A percentile compares a stretch with the other conserved stretches of the same genome.
phyloP scores from a whole-genome alignment of 2,329 filamentous ascomycete genomes.

The Metarhizium anisopliae region DNA sequence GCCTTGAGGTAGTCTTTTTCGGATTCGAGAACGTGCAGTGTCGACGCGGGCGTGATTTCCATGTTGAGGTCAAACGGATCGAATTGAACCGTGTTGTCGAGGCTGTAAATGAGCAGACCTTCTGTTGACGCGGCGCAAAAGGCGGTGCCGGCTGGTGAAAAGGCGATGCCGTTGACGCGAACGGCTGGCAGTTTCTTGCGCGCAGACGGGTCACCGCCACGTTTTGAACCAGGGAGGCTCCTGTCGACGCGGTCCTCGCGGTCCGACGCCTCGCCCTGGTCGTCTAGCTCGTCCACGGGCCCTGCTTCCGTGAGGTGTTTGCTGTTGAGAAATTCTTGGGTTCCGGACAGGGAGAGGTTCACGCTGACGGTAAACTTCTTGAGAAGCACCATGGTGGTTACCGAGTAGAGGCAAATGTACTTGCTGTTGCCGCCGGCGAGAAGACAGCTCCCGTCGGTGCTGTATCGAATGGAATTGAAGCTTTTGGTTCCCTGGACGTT shows the following conservation, averaged over 20 bases:
- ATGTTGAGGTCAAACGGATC: constrained; percentile 96
- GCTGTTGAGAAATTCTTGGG: constrained; percentile 94
- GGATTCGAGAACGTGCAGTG: constrained; percentile 56
- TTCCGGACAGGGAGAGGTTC: constrained; percentile 91
- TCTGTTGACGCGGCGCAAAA: constrained; percentile 96
- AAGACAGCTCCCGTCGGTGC: constrained; percentile 82
- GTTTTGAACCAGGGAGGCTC: constrained; percentile 74
- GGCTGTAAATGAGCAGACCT: constrained; percentile 84
- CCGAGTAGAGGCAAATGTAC: constrained; percentile 96
- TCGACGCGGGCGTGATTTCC: constrained; percentile 81
- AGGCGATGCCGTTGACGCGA: constrained; percentile 73
- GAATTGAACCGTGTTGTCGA: constrained; percentile 77
- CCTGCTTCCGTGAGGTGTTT: constrained; percentile 85
- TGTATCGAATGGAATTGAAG: constrained; percentile 83
- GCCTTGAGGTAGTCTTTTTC: constrained; percentile 83
- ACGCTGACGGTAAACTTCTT: constrained; percentile 95
- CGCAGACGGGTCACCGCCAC: constrained; percentile 71
- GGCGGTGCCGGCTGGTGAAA: constrained; percentile 78
- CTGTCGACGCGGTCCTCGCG: constrained; percentile 74
- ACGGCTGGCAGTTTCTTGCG: constrained; percentile 74
- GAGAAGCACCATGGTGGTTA: constrained; percentile 78
- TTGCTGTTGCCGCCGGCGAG: constrained; percentile 94
- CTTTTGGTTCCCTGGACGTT: constrained; percentile 85
- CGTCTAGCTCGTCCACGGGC: constrained; percentile 74
- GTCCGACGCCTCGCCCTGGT: constrained; percentile 81